Conservation (phyloP, 305 asterid species). For the Rubia occidens region DNA sequence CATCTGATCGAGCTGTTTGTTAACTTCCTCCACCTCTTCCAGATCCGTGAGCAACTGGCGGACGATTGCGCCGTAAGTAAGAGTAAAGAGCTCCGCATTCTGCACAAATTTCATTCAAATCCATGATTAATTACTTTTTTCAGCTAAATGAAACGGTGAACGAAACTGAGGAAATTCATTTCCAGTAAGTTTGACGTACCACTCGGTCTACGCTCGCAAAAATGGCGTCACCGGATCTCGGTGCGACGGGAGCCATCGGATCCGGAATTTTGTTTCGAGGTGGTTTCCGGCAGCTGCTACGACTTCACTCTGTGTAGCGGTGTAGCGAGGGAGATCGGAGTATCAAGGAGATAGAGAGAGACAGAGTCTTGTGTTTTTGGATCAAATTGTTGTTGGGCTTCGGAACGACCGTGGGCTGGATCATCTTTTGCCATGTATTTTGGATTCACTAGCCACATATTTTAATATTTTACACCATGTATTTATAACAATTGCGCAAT, state of each 20-base stretch:
- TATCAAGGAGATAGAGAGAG: neutral
- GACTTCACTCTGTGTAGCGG: neutral
- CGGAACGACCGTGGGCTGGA: neutral
- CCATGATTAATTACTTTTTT: neutral
- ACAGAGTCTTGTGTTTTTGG: neutral
- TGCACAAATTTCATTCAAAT: constrained; percentile 17
- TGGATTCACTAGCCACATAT: too few species aligned
- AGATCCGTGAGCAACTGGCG: constrained; percentile 95
- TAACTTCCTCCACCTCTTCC: constrained; percentile 97
- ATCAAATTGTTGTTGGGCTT: constrained; percentile 5
- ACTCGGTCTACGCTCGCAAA: constrained; percentile 91
- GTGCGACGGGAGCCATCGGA: constrained; percentile 69
- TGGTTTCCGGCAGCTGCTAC: constrained; percentile 3
- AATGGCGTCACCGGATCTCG: constrained; percentile 86
- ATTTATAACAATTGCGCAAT: too few species aligned
- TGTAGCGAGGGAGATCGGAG: neutral
- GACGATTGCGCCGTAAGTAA: constrained; percentile 87
- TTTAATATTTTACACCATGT: too few species aligned
- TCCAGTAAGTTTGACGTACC: constrained; percentile 23
- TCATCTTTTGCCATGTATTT: neutral
- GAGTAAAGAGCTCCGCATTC: constrained; percentile 91
- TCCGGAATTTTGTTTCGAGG: neutral
- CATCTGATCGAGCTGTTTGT: constrained; percentile 95
- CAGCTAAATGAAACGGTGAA: neutral
- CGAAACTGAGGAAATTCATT: neutral